These are phyloP conservation scores for Acorus gramineus DNA, from an alignment of 106 monocot species.

Conservation along the genomic window DNA sequence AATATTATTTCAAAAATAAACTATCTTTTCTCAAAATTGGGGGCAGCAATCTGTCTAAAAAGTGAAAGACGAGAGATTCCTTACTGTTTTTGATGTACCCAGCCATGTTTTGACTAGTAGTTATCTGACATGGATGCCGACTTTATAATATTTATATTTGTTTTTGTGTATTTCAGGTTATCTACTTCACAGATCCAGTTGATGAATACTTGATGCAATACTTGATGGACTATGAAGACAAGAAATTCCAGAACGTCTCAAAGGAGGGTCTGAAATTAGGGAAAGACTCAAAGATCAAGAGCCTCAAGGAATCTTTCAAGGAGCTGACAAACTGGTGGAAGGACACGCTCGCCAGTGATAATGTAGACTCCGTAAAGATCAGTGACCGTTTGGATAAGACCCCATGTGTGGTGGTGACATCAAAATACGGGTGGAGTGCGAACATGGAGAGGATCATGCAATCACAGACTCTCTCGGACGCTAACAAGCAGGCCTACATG, in stretches of 20 bases:
- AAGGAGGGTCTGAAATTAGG: not conserved
- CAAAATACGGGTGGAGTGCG: slow-evolving; percentile 1
- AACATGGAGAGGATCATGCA: slow-evolving; percentile 9
- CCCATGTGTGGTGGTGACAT: not conserved
- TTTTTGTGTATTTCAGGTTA: not conserved
- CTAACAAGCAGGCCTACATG: slow-evolving; percentile 1
- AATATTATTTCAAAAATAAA: no score
- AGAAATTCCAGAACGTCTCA: slow-evolving; percentile 1
- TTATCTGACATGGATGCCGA: no score
- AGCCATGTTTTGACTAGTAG: no score
- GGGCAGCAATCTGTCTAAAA: no score
- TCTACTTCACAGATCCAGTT: not conserved
- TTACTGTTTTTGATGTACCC: no score
- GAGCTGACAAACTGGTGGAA: not conserved
- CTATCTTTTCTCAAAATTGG: no score
- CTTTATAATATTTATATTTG: no score
- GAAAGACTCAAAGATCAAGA: not conserved
- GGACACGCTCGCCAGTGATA: not conserved
- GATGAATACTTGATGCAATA: not conserved
- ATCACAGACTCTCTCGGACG: not conserved
- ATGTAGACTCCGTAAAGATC: not conserved
- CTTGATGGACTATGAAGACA: slow-evolving; percentile 1
- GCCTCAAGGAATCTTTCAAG: not conserved
- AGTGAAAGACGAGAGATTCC: no score
- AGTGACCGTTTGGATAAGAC: not conserved